A percentile compares a stretch with the other conserved stretches of the same genome.
These are phyloP conservation scores for Petunia secreta DNA, from an alignment of 257 asterid genomes.

Conservation along the genomic window DNA sequence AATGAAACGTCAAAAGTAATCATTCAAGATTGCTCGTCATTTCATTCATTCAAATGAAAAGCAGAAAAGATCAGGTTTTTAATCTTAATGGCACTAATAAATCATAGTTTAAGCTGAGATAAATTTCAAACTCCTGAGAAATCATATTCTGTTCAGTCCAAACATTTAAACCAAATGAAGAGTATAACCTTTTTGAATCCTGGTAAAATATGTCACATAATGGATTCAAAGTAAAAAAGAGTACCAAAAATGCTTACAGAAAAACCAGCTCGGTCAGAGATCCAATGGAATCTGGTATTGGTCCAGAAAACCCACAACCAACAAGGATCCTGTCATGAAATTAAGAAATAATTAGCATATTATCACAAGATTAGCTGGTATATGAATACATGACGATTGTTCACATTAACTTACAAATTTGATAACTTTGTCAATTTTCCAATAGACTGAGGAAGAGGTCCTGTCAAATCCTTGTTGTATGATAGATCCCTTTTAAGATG, in stretches of 20 bases:
- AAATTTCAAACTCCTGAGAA: neutral
- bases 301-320: constrained; percentile 83
- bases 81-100: neutral
- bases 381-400: neutral
- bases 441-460: constrained; percentile 65
- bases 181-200: neutral
- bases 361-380: neutral
- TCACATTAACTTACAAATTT: constrained; percentile 65
- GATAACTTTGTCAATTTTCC: constrained; percentile 63
- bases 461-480: constrained; percentile 64
- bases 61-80: neutral
- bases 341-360: constrained; percentile 20
- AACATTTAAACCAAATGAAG: constrained; percentile 1
- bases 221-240: constrained; percentile 3
- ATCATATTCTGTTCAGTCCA: constrained; percentile 1
- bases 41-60: neutral
- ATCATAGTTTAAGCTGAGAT: neutral
- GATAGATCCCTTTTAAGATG: constrained; percentile 78
- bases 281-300: constrained; percentile 74
- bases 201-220: neutral
- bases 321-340: constrained; percentile 61
- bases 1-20: too few species aligned
- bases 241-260: constrained; percentile 59
- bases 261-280: constrained; percentile 53
- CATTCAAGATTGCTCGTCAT: neutral